phyloP scores from a whole-genome alignment of 1,139 yeast genomes.

The Hanseniaspora sp. region DNA sequence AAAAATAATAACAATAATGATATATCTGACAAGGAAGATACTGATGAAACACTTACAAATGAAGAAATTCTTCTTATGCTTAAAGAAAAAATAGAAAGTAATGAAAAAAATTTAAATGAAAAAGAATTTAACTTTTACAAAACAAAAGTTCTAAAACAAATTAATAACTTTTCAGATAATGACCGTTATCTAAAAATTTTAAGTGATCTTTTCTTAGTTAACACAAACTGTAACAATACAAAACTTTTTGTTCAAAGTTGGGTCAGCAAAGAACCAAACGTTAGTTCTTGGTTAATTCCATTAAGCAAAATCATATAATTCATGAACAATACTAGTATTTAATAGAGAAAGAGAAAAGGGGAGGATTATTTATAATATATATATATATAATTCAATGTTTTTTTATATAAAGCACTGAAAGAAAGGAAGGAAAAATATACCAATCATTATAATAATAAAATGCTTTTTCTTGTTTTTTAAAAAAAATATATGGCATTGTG shows the following conservation, averaged over 20 bases:
- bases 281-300: slow-evolving; percentile 30
- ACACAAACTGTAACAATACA: neutral
- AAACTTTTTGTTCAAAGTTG: slow-evolving; percentile 23
- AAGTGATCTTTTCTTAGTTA: slow-evolving; percentile 4
- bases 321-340: no score
- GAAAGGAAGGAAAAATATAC: neutral
- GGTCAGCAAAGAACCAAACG: slow-evolving; percentile 27
- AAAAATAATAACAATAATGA: neutral
- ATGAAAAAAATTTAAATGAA: slow-evolving; percentile 1
- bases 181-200: neutral
- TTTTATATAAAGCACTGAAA: neutral
- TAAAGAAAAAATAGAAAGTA: neutral
- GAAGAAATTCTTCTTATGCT: neutral
- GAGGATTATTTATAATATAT: no score
- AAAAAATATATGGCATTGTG: neutral
- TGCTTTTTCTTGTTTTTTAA: neutral
- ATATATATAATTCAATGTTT: neutral
- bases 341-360: no score
- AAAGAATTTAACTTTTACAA: slow-evolving; percentile 13
- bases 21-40: neutral
- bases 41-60: neutral
- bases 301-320: slow-evolving; percentile 25
- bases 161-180: neutral
- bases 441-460: neutral
- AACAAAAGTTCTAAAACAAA: neutral